Evolutionary conservation across 2,329 filamentous ascomycete genomes (phyloP).

Genomic region (Neobulgaria alba): DNA sequence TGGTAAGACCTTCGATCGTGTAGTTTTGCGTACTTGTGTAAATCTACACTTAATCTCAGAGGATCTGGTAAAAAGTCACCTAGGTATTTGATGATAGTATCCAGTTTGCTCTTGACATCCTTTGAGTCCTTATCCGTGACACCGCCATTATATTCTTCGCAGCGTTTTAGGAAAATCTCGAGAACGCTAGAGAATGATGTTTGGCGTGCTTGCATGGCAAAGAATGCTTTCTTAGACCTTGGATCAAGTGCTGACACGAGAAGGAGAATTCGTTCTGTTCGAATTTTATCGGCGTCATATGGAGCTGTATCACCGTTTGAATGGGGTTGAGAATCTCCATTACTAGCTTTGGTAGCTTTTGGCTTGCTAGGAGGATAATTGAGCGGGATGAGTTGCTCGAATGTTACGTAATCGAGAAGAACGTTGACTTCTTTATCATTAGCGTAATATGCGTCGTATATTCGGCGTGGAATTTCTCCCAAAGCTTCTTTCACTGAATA

Average conservation of each 20-base stretch:
- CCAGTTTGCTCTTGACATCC: slow-evolving; percentile 59
- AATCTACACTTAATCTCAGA: slow-evolving; percentile 60
- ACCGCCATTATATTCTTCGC: slow-evolving; percentile 83
- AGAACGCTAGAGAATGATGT: slow-evolving; percentile 65
- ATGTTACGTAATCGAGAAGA: slow-evolving; percentile 74
- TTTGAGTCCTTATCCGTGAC: slow-evolving; percentile 65
- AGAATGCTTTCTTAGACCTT: slow-evolving; percentile 78
- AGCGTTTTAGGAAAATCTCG: slow-evolving; percentile 69
- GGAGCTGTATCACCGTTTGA: slow-evolving; percentile 33
- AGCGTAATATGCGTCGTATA: slow-evolving; percentile 82
- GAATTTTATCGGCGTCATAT: slow-evolving; percentile 64
- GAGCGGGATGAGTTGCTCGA: slow-evolving; percentile 84
- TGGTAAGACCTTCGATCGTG: slow-evolving; percentile 88
- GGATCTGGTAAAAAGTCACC: slow-evolving; percentile 70
- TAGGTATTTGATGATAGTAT: slow-evolving; percentile 64
- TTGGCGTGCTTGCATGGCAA: slow-evolving; percentile 74
- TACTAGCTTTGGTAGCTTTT: slow-evolving; percentile 50
- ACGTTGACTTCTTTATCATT: slow-evolving; percentile 83
- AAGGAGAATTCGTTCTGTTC: slow-evolving; percentile 76
- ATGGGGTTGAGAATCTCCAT: slow-evolving; percentile 46
- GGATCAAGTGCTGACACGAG: slow-evolving; percentile 70
- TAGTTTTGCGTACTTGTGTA: slow-evolving; percentile 84
- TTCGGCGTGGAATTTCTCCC: slow-evolving; percentile 71
- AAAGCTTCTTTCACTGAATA: slow-evolving; percentile 68
- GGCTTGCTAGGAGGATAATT: slow-evolving; percentile 66